A percentile compares a stretch with the other conserved stretches of the same genome.
Evolutionary conservation across 495 filamentous ascomycete genomes (phyloP).

Genomic region (Aspergillus indologenus): DNA sequence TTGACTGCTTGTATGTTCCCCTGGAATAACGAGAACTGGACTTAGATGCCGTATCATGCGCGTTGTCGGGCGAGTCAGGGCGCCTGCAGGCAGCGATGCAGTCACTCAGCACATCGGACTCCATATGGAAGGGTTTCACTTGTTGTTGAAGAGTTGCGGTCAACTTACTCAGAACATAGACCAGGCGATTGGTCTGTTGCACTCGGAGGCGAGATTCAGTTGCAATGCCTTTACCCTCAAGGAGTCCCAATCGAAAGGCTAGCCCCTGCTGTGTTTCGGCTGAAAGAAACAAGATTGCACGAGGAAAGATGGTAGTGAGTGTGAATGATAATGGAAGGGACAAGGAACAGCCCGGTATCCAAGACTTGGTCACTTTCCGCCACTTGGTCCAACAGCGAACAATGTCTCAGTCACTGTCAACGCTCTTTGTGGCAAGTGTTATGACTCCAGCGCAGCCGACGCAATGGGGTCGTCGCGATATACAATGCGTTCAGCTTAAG

Average conservation of each 20-base stretch:
- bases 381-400: background rate
- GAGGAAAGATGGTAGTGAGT: background rate
- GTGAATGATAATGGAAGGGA: background rate
- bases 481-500: background rate
- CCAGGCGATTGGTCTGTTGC: background rate
- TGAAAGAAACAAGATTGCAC: background rate
- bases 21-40: slow-evolving; percentile 9
- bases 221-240: background rate
- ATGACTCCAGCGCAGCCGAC: background rate
- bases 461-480: background rate
- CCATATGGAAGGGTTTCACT: slow-evolving; percentile 32
- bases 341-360: background rate
- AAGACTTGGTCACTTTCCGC: background rate
- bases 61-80: slow-evolving; percentile 21
- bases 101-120: slow-evolving; percentile 14
- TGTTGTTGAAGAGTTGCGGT: slow-evolving; percentile 2
- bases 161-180: slow-evolving; percentile 9
- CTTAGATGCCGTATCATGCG: slow-evolving; percentile 15
- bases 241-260: background rate
- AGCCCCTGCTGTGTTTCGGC: background rate
- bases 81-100: slow-evolving; percentile 29
- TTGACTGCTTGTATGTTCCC: slow-evolving; percentile 3
- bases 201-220: background rate
- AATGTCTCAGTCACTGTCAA: slow-evolving; percentile 6
- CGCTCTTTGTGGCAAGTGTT: background rate